Conservation (phyloP, 768 basidiomycete genomes). For the Suillus brevipes region DNA sequence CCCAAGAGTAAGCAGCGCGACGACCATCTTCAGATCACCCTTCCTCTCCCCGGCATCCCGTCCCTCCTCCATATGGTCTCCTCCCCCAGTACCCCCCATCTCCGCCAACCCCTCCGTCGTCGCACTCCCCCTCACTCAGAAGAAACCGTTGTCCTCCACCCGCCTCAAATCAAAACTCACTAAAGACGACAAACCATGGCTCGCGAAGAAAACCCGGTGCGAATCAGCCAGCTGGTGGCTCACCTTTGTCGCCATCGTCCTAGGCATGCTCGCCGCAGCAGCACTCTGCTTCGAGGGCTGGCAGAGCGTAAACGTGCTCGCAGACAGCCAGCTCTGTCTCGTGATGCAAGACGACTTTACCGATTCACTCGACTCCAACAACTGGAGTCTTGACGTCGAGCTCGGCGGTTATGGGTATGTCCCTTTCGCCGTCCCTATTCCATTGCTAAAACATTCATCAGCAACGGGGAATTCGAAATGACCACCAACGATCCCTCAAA, state of each 20-base stretch:
- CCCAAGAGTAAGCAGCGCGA: constrained; percentile 44
- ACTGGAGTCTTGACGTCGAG: constrained; percentile 51
- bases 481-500: constrained; percentile 42
- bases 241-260: constrained; percentile 40
- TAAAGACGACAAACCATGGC: constrained; percentile 49
- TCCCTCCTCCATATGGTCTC: constrained; percentile 63
- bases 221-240: constrained; percentile 47
- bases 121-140: constrained; percentile 39
- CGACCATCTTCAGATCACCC: constrained; percentile 59
- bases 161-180: constrained; percentile 53
- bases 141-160: constrained; percentile 38
- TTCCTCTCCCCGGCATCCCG: constrained; percentile 72
- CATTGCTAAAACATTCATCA: constrained; percentile 14
- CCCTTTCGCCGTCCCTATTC: not conserved
- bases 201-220: constrained; percentile 33
- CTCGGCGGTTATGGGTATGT: constrained; percentile 53
- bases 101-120: constrained; percentile 30
- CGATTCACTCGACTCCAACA: constrained; percentile 40
- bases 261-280: constrained; percentile 44
- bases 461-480: constrained; percentile 59
- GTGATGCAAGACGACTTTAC: constrained; percentile 54
- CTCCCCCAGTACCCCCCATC: constrained; percentile 40
- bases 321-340: constrained; percentile 37
- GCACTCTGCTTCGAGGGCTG: constrained; percentile 49
- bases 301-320: constrained; percentile 37